These are phyloP conservation scores for Tolypocladium nubicola DNA, from an alignment of 2,329 filamentous ascomycete genomes.

Conservation along the genomic window DNA sequence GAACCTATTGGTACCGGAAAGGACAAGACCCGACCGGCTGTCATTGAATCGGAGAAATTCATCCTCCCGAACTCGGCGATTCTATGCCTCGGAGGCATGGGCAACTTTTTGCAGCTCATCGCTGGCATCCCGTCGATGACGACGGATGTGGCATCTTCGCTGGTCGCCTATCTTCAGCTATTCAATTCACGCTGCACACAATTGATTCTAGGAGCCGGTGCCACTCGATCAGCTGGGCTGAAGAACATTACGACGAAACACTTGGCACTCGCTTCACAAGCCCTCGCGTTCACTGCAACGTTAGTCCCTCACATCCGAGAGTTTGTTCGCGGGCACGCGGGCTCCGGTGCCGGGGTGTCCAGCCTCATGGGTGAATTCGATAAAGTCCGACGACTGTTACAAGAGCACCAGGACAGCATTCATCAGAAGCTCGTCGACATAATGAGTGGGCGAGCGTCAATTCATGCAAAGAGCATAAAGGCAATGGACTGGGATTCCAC, in stretches of 20 bases:
- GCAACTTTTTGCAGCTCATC: slow-evolving; percentile 73
- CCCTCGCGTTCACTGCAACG: slow-evolving; percentile 75
- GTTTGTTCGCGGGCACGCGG: slow-evolving; percentile 70
- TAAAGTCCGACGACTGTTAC: slow-evolving; percentile 69
- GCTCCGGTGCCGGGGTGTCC: slow-evolving; percentile 39
- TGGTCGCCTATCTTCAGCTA: slow-evolving; percentile 79
- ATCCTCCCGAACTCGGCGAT: slow-evolving; percentile 78
- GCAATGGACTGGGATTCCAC: slow-evolving; percentile 62
- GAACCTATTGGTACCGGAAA: slow-evolving; percentile 43
- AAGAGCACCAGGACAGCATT: slow-evolving; percentile 84
- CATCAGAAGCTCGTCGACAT: slow-evolving; percentile 91
- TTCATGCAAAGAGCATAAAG: slow-evolving; percentile 66
- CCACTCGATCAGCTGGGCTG: slow-evolving; percentile 75
- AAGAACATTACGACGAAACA: slow-evolving; percentile 97
- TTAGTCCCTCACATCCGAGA: slow-evolving; percentile 85
- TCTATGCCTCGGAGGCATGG: slow-evolving; percentile 69
- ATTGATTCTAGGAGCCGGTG: slow-evolving; percentile 88
- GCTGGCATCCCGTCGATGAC: slow-evolving; percentile 83
- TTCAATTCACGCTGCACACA: slow-evolving; percentile 98
- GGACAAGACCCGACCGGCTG: slow-evolving; percentile 58
- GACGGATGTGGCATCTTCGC: slow-evolving; percentile 64
- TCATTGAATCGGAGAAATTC: slow-evolving; percentile 76
- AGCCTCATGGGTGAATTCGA: slow-evolving; percentile 74
- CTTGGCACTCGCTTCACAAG: slow-evolving; percentile 82
- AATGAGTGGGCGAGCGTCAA: slow-evolving; percentile 66